phyloP scores from a whole-genome alignment of 176 grass and related monocot species.

The Bothriochloa decipiens region DNA sequence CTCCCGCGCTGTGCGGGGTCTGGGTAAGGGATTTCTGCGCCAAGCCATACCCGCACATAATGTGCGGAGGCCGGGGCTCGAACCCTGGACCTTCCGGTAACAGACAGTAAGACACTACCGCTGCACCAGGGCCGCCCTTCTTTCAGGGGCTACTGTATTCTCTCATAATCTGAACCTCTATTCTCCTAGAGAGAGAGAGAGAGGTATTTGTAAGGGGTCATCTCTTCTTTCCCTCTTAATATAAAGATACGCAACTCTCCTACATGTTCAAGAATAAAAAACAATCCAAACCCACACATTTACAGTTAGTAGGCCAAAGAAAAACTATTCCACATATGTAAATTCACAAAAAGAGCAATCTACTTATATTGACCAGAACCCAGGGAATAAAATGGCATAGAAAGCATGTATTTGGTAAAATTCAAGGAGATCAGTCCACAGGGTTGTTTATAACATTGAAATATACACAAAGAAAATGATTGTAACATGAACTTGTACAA shows the following conservation, averaged over 20 bases:
- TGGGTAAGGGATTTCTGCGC: too few relatives aligned
- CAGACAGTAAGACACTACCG: too few relatives aligned
- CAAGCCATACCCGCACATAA: too few relatives aligned
- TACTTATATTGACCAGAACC: slow-evolving; percentile 4
- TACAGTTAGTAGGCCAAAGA: neutral
- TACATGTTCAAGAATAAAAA: neutral
- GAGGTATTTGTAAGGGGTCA: neutral
- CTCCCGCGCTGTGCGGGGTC: too few relatives aligned
- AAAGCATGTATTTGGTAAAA: neutral
- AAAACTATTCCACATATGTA: neutral
- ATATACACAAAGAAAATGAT: neutral
- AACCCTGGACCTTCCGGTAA: too few relatives aligned
- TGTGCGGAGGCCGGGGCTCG: too few relatives aligned
- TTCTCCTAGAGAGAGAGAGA: neutral
- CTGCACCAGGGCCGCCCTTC: too few relatives aligned
- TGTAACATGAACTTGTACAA: slow-evolving; percentile 13
- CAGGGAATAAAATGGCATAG: slow-evolving; percentile 1
- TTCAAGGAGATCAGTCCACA: slow-evolving; percentile 6
- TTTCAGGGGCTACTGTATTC: neutral
- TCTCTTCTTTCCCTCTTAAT: neutral
- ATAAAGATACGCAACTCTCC: neutral
- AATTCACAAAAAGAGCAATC: neutral
- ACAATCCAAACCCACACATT: neutral
- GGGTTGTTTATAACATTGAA: neutral
- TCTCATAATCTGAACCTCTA: neutral